These are phyloP conservation scores for Fusarium sulawesiense DNA, from an alignment of 2,329 filamentous ascomycete genomes.

Conservation along the genomic window DNA sequence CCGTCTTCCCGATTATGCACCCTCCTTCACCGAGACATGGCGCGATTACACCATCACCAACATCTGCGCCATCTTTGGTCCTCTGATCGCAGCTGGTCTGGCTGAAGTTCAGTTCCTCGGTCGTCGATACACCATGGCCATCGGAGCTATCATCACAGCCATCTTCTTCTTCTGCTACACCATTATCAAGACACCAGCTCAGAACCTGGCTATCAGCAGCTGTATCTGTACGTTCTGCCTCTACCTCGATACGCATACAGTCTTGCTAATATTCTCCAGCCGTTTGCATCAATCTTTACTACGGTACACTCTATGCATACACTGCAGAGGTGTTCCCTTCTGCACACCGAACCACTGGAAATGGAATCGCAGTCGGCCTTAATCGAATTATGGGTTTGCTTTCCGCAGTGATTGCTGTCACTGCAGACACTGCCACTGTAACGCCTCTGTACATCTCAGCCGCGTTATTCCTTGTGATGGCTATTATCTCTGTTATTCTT, in stretches of 20 bases:
- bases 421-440: constrained; percentile 68
- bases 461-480: constrained; percentile 71
- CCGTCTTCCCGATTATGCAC: constrained; percentile 4
- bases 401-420: constrained; percentile 74
- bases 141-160: constrained; percentile 14
- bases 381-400: constrained; percentile 82
- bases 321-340: constrained; percentile 72
- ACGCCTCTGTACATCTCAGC: constrained; percentile 78
- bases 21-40: constrained; percentile 9
- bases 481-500: constrained; percentile 43
- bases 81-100: constrained; percentile 71
- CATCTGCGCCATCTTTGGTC: constrained; percentile 73
- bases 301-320: constrained; percentile 75
- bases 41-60: constrained; percentile 65
- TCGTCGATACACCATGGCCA: constrained; percentile 26
- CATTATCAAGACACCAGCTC: constrained; percentile 18
- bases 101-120: constrained; percentile 59
- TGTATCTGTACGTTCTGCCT: not conserved
- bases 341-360: constrained; percentile 79
- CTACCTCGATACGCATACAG: fast-evolving
- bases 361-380: constrained; percentile 76
- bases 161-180: constrained; percentile 27
- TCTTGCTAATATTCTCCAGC: constrained; percentile 43
- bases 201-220: constrained; percentile 21
- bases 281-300: constrained; percentile 78